These are phyloP conservation scores for Blastobotrys muscicola DNA, from an alignment of 805 yeast genomes.

Conservation along the genomic window DNA sequence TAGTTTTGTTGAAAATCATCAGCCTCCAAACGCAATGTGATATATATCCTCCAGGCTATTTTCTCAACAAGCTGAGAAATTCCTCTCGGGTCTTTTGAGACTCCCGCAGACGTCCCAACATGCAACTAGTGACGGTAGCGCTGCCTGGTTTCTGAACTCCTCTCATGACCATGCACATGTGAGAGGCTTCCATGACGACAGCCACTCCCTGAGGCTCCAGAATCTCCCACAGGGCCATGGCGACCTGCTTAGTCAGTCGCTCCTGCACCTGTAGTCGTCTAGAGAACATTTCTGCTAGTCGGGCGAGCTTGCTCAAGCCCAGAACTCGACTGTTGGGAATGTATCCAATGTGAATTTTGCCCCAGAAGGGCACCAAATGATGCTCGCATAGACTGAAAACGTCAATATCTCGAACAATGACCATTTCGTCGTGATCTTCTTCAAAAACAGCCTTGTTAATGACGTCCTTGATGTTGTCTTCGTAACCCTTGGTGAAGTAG, in stretches of 20 bases:
- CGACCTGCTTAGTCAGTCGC: slow-evolving; percentile 91
- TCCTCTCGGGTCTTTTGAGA: slow-evolving; percentile 96
- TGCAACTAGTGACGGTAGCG: slow-evolving; percentile 87
- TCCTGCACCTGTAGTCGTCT: slow-evolving; percentile 98
- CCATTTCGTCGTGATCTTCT: slow-evolving; percentile 99
- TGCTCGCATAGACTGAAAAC: slow-evolving; percentile 92
- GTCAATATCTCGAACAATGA: slow-evolving; percentile 90
- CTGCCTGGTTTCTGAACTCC: slow-evolving; percentile 96
- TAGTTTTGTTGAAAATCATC: no score
- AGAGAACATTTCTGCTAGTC: slow-evolving; percentile 94
- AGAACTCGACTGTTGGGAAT: slow-evolving; percentile 89
- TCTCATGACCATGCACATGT: slow-evolving; percentile 98
- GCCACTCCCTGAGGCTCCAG: slow-evolving; percentile 95
- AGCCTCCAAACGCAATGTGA: no score
- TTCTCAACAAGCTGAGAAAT: slow-evolving; percentile 59
- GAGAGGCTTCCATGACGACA: slow-evolving; percentile 94
- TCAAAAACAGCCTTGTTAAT: slow-evolving; percentile 93
- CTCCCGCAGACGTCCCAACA: slow-evolving; percentile 92
- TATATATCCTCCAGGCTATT: no score
- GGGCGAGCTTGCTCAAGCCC: slow-evolving; percentile 86
- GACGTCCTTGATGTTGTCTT: slow-evolving; percentile 84
- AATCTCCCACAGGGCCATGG: slow-evolving; percentile 88
- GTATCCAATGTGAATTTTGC: slow-evolving; percentile 96
- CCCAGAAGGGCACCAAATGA: slow-evolving; percentile 94
- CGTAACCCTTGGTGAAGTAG: slow-evolving; percentile 92